These are phyloP conservation scores for Penstemon davidsonii DNA, from an alignment of 257 asterid species.

Conservation along the genomic window DNA sequence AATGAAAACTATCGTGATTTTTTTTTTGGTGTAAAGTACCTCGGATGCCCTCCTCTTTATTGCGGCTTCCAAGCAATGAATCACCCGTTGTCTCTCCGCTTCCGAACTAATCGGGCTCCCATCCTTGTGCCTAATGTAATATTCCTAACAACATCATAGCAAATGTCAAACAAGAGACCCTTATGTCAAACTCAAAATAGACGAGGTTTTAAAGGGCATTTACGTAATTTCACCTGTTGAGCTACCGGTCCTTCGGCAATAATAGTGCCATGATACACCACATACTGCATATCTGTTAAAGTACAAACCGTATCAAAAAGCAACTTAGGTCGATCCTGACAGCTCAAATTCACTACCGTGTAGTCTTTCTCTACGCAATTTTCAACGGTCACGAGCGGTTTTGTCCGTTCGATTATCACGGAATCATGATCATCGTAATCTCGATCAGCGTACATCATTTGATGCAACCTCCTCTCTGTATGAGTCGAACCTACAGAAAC, in stretches of 20 bases:
- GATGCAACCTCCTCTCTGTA: constrained; percentile 76
- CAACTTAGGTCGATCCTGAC: constrained; percentile 65
- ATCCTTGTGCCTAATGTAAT: constrained; percentile 63
- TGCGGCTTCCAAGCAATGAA: constrained; percentile 72
- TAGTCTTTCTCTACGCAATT: constrained; percentile 55
- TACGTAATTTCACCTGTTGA: constrained; percentile 43
- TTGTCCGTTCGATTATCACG: constrained; percentile 23
- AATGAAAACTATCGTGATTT: constrained; percentile 1
- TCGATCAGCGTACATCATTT: constrained; percentile 79
- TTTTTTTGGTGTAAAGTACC: constrained; percentile 30
- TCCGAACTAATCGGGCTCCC: constrained; percentile 64
- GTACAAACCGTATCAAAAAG: constrained; percentile 69
- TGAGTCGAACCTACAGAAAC: constrained; percentile 74
- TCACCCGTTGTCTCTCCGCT: constrained; percentile 60
- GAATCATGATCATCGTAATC: constrained; percentile 45
- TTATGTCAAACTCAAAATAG: too few relatives aligned
- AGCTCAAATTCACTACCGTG: constrained; percentile 47
- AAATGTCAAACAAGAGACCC: background rate
- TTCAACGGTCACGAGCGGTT: constrained; percentile 46
- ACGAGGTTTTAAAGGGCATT: too few relatives aligned
- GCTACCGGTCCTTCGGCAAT: constrained; percentile 58
- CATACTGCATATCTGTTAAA: constrained; percentile 68
- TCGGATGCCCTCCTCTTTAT: constrained; percentile 64
- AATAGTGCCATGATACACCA: constrained; percentile 60
- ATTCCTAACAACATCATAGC: constrained; percentile 44